Conservation (phyloP, 306 rosid species). For the Lathyrus oleraceus region DNA sequence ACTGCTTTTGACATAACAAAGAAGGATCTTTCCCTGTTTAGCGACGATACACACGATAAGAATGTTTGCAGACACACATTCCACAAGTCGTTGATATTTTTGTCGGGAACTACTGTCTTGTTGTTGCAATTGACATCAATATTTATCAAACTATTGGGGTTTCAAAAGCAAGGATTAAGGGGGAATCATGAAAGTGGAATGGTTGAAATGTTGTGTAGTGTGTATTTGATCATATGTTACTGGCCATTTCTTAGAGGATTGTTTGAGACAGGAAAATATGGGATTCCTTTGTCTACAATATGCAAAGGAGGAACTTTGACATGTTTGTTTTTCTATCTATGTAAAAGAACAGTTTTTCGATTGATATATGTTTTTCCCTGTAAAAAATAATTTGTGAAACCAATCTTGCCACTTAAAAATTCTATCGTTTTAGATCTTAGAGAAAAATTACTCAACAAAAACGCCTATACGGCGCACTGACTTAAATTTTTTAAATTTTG, state of each 20-base stretch:
- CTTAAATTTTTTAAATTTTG: too few relatives aligned
- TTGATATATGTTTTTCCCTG: constrained; percentile 32
- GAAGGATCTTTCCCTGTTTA: too few relatives aligned
- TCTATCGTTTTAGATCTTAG: too few relatives aligned
- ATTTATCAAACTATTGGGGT: constrained; percentile 33
- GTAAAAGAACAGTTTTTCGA: constrained; percentile 7
- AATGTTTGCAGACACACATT: constrained; percentile 50
- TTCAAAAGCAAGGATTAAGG: constrained; percentile 7
- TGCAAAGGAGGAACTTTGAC: constrained; percentile 47
- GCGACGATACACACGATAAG: background rate
- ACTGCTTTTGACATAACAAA: too few relatives aligned
- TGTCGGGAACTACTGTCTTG: constrained; percentile 63
- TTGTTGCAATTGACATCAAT: constrained; percentile 50
- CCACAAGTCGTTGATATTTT: constrained; percentile 51
- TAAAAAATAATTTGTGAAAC: too few relatives aligned
- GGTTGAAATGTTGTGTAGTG: constrained; percentile 49
- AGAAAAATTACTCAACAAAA: too few relatives aligned
- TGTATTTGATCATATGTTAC: constrained; percentile 47
- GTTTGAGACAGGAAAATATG: constrained; percentile 53
- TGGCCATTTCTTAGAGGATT: constrained; percentile 66
- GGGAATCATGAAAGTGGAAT: constrained; percentile 39
- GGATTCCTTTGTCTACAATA: constrained; percentile 57
- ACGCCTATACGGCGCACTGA: too few relatives aligned
- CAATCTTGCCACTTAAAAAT: too few relatives aligned
- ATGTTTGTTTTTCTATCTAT: constrained; percentile 41